Conservation (phyloP, 495 filamentous ascomycete species). For the Aspergillus cavernicola region DNA sequence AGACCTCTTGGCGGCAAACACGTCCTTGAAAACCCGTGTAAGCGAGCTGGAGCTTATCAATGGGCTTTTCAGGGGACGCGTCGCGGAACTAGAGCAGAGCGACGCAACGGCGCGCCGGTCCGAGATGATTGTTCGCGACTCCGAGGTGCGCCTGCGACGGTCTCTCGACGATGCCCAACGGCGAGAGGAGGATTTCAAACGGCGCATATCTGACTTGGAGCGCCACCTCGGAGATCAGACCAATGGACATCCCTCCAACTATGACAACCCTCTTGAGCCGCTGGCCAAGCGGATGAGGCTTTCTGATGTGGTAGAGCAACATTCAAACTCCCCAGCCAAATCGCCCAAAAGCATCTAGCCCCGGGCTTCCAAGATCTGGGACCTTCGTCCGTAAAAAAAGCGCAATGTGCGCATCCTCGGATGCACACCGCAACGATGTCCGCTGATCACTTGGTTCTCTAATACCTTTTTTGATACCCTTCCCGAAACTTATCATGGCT, state of each 20-base stretch:
- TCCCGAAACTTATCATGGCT: conserved; percentile 37
- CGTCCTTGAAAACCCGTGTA: conserved; percentile 81
- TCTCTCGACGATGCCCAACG: conserved; percentile 71
- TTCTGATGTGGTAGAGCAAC: conserved; percentile 44
- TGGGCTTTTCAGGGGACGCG: conserved; percentile 83
- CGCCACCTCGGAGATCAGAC: conserved; percentile 47
- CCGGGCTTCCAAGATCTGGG: conserved; percentile 1
- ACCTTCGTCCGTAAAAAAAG: conserved; percentile 4
- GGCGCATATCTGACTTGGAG: conserved; percentile 77
- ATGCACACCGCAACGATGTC: conserved; percentile 11
- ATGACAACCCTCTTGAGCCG: conserved; percentile 39
- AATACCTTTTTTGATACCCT: conserved; percentile 46
- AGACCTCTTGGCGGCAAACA: conserved; percentile 70
- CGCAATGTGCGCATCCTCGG: background rate
- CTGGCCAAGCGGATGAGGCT: conserved; percentile 43
- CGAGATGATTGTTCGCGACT: conserved; percentile 53
- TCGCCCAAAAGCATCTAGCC: conserved; percentile 38
- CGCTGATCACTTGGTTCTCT: conserved; percentile 31
- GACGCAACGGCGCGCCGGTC: conserved; percentile 62
- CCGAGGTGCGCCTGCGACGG: conserved; percentile 58
- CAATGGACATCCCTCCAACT: conserved; percentile 11
- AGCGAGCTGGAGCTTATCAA: conserved; percentile 95
- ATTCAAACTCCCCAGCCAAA: conserved; percentile 32
- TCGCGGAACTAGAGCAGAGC: conserved; percentile 79
- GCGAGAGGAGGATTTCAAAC: conserved; percentile 78